Base-by-base conservation (phyloP, 371 early-diverging fungal genomes). In the Rhizopus arrhizus region DNA sequence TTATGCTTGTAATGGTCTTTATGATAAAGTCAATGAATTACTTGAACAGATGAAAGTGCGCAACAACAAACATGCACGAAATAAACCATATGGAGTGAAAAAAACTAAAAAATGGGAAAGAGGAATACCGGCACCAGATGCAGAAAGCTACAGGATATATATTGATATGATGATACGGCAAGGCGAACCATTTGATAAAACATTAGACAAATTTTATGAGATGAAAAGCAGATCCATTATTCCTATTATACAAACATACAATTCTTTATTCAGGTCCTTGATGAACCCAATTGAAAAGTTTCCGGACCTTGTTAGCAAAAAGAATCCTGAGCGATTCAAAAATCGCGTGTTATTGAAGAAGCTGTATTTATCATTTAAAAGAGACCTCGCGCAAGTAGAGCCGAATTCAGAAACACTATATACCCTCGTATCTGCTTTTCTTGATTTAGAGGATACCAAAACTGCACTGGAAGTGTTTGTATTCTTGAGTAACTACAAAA, bases 401-500 rank as follows among this genome's bases (percentile, higher is more conserved):
- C 74, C 74, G 31, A 81, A 75, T 60, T 75, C 76, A 29, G 70
- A 70, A 33, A 81, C 81, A 43, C 66, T 81, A 70, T 69, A 77
- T 73, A 69, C 70, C 69, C 74, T 81, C 48, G 65, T 88, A 62
- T 77, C 70, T 68, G 71, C 86, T 66, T 53, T 88, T 61, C 80
- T 79, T 57, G 79, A 78, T 78, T 58, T 72, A 67, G 77, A 85
- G 41, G 76, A 77, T 59, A 85, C 70, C 65, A 64, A 65, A 36
- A 60, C 64, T 43, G 81, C 75, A 35, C 58, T 77, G 58, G 63
- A 83, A 74, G 68, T 80, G 56, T 69, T 85, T 65, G 77, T 73
- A 29, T 57, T 59, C 33, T 61, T 80, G 50, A 74, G 72, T 56
- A 56, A 68, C 32, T 43, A 53, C 22, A 31, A 46, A 42, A 60